These are phyloP conservation scores for Huiozyma naganishii DNA, from an alignment of 805 yeast species.

Conservation along the genomic window DNA sequence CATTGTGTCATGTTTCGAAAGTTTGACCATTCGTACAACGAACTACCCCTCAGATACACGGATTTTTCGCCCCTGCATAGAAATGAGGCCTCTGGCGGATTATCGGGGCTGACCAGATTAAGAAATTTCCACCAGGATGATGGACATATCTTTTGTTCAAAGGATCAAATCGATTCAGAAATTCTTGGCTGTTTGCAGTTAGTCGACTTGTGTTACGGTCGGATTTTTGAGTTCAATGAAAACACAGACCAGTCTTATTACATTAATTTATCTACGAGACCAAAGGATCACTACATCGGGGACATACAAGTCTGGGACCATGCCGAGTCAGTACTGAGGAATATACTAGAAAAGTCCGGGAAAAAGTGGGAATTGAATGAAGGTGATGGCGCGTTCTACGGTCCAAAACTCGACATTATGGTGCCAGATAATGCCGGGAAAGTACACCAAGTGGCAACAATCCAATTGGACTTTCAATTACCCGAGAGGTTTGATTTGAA, in stretches of 20 bases:
- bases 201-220: slow-evolving; percentile 61
- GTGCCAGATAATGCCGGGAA: slow-evolving; percentile 72
- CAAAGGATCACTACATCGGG: slow-evolving; percentile 68
- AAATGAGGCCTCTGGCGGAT: slow-evolving; percentile 90
- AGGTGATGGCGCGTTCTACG: slow-evolving; percentile 96
- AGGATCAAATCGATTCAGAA: slow-evolving; percentile 65
- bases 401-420: slow-evolving; percentile 87
- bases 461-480: slow-evolving; percentile 89
- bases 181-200: slow-evolving; percentile 61
- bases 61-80: slow-evolving; percentile 91
- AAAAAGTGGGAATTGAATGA: slow-evolving; percentile 60
- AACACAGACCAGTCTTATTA: slow-evolving; percentile 37
- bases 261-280: slow-evolving; percentile 76
- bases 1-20: slow-evolving; percentile 77
- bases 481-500: slow-evolving; percentile 74
- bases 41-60: slow-evolving; percentile 72
- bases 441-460: slow-evolving; percentile 88
- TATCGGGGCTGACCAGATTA: slow-evolving; percentile 85
- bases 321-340: slow-evolving; percentile 62
- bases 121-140: slow-evolving; percentile 96
- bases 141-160: slow-evolving; percentile 88
- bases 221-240: slow-evolving; percentile 33
- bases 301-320: slow-evolving; percentile 63
- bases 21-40: slow-evolving; percentile 72
- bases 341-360: slow-evolving; percentile 46